Base-by-base conservation (phyloP, 495 filamentous ascomycete genomes). In the Aspergillus leporis region DNA sequence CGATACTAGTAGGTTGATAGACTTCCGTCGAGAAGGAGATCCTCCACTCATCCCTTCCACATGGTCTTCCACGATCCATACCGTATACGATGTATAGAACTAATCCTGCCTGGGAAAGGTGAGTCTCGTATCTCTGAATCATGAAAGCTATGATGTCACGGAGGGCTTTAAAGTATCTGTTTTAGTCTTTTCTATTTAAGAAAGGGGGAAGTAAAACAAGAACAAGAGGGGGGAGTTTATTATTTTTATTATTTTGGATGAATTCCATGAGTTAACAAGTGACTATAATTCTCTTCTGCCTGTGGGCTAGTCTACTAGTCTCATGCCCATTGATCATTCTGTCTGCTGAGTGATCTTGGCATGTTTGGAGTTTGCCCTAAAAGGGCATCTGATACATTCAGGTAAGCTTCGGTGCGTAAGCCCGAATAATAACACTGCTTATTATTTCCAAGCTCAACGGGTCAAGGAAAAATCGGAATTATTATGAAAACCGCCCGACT, bases 351-450 rank as follows among this genome's bases (percentile, higher is more conserved):
- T 59, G 61, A 57, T 63, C 60, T 28, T 53, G 51, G 63, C 58
- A 66, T 66, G 58, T 57, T 63, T 62, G 41, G 49, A 40, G 50
- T 51, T 55, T 59, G 51, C 58, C 55, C 48, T 38, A 60, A 58
- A 34, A 56, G 34, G 57, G 58, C 74, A 77, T 76, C 72, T 78
- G 73, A 77, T 78, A 75, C 73, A 75, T 76, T 72, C 25, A 30
- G 57, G 47, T n/a, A 36, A 53, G 25, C 23, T 31, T 53, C 49
- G 40, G 49, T 47, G 51, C 16, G 38, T 46, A 51, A 52, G 40
- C 34, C 58, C 28, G 41, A 43, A n/a, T 50, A 51, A 47, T 48
- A 46, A 28, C 25, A 30, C 19, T 41, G 7, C 38, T 14, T 32
- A 52, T 52, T 36, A 13, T 36, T 36, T 31, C 16, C 34, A 52